Evolutionary conservation across 208 protist species (phyloP), one percentile per base, ranked within the genome.

Genomic region (Phytomonas sp.): DNA sequence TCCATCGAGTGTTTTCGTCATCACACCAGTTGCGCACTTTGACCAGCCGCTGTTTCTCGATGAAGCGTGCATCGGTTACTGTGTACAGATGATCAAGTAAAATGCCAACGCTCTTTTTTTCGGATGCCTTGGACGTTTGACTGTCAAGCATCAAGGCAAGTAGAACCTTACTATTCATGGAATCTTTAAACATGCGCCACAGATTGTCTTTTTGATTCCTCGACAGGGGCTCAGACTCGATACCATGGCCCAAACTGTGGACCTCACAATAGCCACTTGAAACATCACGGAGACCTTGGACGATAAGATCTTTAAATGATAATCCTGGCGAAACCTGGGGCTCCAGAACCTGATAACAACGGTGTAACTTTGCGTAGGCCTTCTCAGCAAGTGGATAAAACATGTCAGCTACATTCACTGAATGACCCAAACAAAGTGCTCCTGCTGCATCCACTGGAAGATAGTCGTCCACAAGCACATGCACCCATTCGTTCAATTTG

Each of bases 341-440:
- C 75, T 94, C 87, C 19, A 97, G 78, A 14, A 87, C 78, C 71
- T 92, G 82, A 77, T 97, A 97, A 72, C 85, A 96, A 63, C 87
- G 83, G 76, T 97, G 91, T 42, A 94, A 69, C 77, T 97, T 96
- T 19, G 94, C 94, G 68, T 94, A 97, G 26, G 94, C 92, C 79
- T 98, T 98, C 71, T 98, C 94, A 11, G 94, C 67, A 40, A 94
- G 75, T 1, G 89, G 79, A 69, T 83, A 94, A 37, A 95, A 86
- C 40, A 91, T 78, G 52, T 87, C 82, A 30, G 52, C 4, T 1
- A 75, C 68, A 60, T 70, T 45, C 42, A 65, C 63, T 29, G 79
- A 66, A 60, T 72, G 73, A 29, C 80, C 76, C 62, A 86, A 81
- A 71, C 78, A 84, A 10, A 93, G 81, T 37, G 67, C 68, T 26